Evolutionary conservation across 371 early-diverging fungal genomes (phyloP).

Genomic region (Lichtheimia ramosa): DNA sequence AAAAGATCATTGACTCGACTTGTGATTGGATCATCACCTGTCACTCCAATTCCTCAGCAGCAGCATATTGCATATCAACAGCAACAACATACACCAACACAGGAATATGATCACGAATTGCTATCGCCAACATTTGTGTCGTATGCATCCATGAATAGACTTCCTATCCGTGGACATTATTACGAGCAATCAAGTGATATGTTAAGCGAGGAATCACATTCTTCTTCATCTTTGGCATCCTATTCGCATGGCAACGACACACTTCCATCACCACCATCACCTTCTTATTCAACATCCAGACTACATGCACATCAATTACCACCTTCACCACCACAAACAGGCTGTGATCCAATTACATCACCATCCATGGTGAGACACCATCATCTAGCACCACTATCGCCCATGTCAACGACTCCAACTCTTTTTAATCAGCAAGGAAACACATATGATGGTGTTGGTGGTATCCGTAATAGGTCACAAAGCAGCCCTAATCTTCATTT

Average conservation of each 20-base stretch:
- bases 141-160: slow-evolving; percentile 15
- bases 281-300: slow-evolving; percentile 17
- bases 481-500: slow-evolving; percentile 45
- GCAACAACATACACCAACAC: not conserved
- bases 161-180: slow-evolving; percentile 6
- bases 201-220: not conserved
- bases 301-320: slow-evolving; percentile 3
- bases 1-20: slow-evolving; percentile 1
- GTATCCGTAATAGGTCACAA: slow-evolving; percentile 28
- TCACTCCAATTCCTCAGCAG: not conserved
- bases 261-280: slow-evolving; percentile 32
- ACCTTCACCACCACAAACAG: slow-evolving; percentile 31
- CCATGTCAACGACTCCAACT: too few species aligned
- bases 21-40: not conserved
- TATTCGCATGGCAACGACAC: not conserved
- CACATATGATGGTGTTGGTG: too few species aligned
- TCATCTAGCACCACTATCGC: not conserved
- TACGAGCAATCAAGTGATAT: slow-evolving; percentile 29
- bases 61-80: slow-evolving; percentile 4
- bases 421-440: too few species aligned
- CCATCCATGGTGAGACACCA: too few species aligned
- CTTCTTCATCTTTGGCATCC: too few species aligned
- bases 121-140: slow-evolving; percentile 16
- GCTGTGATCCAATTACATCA: too few species aligned
- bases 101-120: not conserved